These are phyloP conservation scores for Phytophthora agathidicida DNA, from an alignment of 352 stramenopile species.

Conservation along the genomic window DNA sequence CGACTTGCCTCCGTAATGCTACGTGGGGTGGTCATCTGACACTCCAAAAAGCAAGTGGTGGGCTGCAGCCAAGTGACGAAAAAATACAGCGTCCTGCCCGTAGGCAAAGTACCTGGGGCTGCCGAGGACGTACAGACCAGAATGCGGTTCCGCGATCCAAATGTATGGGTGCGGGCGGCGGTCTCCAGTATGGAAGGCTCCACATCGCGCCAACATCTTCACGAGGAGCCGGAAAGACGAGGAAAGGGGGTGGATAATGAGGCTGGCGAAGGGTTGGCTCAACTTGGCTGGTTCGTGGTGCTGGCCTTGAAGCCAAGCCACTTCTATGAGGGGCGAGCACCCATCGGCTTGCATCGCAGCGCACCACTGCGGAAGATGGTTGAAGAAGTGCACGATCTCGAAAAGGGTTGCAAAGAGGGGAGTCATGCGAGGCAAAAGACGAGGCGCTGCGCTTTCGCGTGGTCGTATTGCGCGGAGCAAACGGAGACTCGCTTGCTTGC, in stretches of 20 bases:
- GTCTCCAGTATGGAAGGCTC: too few species aligned
- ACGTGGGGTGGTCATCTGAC: conserved; percentile 8
- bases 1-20: background rate
- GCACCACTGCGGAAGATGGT: conserved; percentile 1
- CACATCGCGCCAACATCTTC: conserved; percentile 22
- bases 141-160: conserved; percentile 14
- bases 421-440: conserved; percentile 1
- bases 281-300: too few species aligned
- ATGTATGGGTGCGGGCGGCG: background rate
- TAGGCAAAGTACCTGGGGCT: too few species aligned
- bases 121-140: too few species aligned
- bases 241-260: conserved; percentile 8
- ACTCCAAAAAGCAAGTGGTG: conserved; percentile 5
- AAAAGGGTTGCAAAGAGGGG: too few species aligned
- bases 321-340: background rate
- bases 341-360: conserved; percentile 3
- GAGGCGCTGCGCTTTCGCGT: conserved; percentile 16
- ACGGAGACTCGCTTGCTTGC: background rate
- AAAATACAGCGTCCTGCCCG: conserved; percentile 4
- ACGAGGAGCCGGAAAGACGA: conserved; percentile 9
- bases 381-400: conserved; percentile 14
- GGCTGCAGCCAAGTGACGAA: conserved; percentile 16
- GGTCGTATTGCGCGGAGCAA: conserved; percentile 1
- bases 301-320: too few species aligned
- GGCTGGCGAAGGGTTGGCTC: background rate